phyloP scores from a whole-genome alignment of 345 rosid species.

The Sisymbrium irio region DNA sequence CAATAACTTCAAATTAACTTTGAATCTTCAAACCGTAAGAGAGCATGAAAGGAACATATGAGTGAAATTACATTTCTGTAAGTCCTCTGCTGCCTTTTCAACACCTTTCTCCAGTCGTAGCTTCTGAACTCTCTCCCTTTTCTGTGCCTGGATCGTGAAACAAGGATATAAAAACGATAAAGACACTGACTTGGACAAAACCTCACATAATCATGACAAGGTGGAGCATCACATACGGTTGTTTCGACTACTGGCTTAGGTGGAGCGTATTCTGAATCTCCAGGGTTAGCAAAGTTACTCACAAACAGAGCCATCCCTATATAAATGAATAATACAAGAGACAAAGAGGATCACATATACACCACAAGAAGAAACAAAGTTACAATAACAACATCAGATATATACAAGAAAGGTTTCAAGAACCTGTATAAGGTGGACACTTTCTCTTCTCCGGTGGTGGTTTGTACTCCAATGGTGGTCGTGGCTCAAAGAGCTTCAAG shows the following conservation, averaged over 20 bases:
- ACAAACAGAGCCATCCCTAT: conserved; percentile 88
- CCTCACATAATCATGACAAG: too few species aligned
- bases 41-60: background rate
- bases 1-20: background rate
- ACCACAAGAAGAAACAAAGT: background rate
- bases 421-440: conserved; percentile 72
- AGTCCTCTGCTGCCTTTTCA: conserved; percentile 73
- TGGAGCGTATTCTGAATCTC: conserved; percentile 77
- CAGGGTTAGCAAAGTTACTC: conserved; percentile 74
- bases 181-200: background rate
- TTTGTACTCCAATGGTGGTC: conserved; percentile 76
- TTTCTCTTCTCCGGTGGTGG: conserved; percentile 91
- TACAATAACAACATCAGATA: background rate
- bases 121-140: conserved; percentile 70
- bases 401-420: background rate
- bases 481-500: conserved; percentile 88
- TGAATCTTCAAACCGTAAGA: background rate
- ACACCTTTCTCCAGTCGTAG: conserved; percentile 75
- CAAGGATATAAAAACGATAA: background rate
- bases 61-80: conserved; percentile 54
- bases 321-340: background rate
- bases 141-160: conserved; percentile 45
- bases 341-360: background rate
- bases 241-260: conserved; percentile 69
- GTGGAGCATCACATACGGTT: too few species aligned